These are phyloP conservation scores for Fomitopsis betulina DNA, from an alignment of 1,284 basidiomycete species.

Conservation along the genomic window DNA sequence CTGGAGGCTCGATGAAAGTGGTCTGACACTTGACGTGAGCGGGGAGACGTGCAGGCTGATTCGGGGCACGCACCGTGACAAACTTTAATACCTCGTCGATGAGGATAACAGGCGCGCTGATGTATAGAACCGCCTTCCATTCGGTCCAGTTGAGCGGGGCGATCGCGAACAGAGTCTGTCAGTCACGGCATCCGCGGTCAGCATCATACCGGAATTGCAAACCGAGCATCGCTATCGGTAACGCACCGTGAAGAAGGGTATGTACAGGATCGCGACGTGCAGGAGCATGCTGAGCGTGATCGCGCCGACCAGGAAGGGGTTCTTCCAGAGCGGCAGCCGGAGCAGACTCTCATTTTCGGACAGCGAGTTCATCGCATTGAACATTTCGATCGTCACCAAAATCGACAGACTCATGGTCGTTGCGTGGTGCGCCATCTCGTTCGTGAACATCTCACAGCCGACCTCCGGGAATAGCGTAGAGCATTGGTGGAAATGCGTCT, in stretches of 20 bases:
- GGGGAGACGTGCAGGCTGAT: neutral
- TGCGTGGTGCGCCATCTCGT: conserved; percentile 79
- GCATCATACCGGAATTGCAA: neutral
- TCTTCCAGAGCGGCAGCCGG: conserved; percentile 88
- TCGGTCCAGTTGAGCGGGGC: conserved; percentile 88
- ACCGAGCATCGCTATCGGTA: neutral
- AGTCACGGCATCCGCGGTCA: neutral
- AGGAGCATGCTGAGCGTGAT: conserved; percentile 88
- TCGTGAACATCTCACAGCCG: conserved; percentile 92
- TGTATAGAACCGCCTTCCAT: conserved; percentile 91
- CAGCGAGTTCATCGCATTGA: conserved; percentile 98
- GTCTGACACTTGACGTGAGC: conserved; percentile 25
- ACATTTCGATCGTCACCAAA: conserved; percentile 95
- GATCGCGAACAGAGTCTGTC: conserved; percentile 84
- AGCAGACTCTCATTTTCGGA: conserved; percentile 97
- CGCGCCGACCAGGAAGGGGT: conserved; percentile 86
- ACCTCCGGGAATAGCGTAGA: conserved; percentile 77
- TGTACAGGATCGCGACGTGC: conserved; percentile 93
- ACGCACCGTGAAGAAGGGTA: conserved; percentile 88
- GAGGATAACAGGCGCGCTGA: conserved; percentile 85
- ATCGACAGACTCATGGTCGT: conserved; percentile 96
- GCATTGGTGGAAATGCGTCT: conserved; percentile 97
- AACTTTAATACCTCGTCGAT: conserved; percentile 94
- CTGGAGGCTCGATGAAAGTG: conserved; percentile 40
- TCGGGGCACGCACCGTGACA: conserved; percentile 52